Base-by-base conservation (phyloP, 1,284 basidiomycete genomes). In the Cryptococcus deneoformans region DNA sequence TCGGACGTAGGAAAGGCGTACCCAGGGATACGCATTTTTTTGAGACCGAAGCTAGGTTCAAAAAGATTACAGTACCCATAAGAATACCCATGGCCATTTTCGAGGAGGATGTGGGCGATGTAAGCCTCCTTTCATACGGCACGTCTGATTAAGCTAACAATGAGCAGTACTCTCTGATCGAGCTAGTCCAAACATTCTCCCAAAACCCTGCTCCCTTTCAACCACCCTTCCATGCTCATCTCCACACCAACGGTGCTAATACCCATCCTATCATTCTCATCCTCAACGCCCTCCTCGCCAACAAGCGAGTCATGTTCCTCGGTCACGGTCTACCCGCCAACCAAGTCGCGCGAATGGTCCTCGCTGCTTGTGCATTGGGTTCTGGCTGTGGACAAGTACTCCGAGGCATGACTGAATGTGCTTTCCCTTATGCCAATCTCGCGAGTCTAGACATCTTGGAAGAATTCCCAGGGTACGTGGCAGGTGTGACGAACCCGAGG, bases 401-500 rank as follows among this genome's bases (percentile, higher is more conserved):
- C 52, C 81, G 88, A 50, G 92, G 92, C 1, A 89, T 95, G 69
- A 88, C 89, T 40, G 87, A 90, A 64, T 84, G 90, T 14, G 89
- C 92, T 0, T 96, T 97, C 73, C 95, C 95, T 0, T 98, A 97
- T 73, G 90, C 92, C 11, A 94, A 92, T 70, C 79, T 98, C 57
- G 87, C 86, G 20, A 91, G 89, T 57, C 81, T 91, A 54, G 92
- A 95, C 66, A 88, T 94, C 64, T 88, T 95, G 82, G 88, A 94
- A 76, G 85, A 85, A 46, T 86, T 90, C 50, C 86, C 89, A 5
- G 92, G 90, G 10, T 99, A 88, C 73, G 92, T 99, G 56, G 94
- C 93, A 5, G 94, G 94, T 3, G 93, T 97, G 1, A 95, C 91
- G 3, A 98, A 99, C 70, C 94, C 94, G 1, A 91, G 95, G 37